Evolutionary conservation across 345 rosid genomes (phyloP), one percentile per base, ranked within the genome.

Genomic region (Sisymbrium irio): DNA sequence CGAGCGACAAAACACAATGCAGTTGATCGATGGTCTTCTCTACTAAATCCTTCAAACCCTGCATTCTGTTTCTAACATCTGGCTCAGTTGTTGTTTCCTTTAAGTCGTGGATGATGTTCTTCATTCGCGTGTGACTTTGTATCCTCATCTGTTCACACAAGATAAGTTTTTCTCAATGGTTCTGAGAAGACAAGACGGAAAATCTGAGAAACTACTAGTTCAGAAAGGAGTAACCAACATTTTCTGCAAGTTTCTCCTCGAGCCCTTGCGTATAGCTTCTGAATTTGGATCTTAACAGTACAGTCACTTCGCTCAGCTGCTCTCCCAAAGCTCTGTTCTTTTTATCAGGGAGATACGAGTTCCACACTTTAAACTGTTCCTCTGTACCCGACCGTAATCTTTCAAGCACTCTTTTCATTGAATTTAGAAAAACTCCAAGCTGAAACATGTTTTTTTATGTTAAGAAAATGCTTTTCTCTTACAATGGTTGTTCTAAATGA

Each of bases 401-500:
- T 37, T 82, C 88, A 53, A 93, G 83, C 84, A 90, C 83, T 82
- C 89, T 84, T 78, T 87, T 85, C 88, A 93, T 77, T 36, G 98
- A 90, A 83, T 93, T 93, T 56, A 93, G 78, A 67, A 93, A 74
- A 82, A 90, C 81, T 49, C 96, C 98, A 57, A 88, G 77, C 97
- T 87, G 90, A 73, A 78, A 51, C 28, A 69, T 57, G 32, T 56
- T 41, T 32, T 3, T 42, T 42, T n/a, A n/a, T 32, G 4, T 3
- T n/a, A 63, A 17, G 1, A 39, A 32, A 1, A 33, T 33, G 37
- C n/a, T 2, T 45, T 35, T 70, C 9, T 22, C 45, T 60, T 35
- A 45, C 22, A 50, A 20, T 3, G 12, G 12, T 5, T 46, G 30
- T 61, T 46, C n/a, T 14, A 62, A 62, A 53, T 18, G 49, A 44